Evolutionary conservation across 805 yeast species (phyloP).

Genomic region (Helenozyma baotianmanensis): DNA sequence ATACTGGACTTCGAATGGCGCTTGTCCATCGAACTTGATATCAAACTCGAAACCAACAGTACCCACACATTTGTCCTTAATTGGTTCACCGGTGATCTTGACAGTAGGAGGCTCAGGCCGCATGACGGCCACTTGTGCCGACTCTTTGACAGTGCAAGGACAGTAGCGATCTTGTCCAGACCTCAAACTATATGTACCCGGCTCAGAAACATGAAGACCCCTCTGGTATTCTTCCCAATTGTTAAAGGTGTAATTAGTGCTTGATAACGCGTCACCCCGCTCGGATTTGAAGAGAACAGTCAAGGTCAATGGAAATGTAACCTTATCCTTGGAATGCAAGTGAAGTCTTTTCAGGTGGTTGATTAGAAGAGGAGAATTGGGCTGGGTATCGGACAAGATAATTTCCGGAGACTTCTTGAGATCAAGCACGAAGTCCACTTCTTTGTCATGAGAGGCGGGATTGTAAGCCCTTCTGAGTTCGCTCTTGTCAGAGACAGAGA

Average conservation of each 20-base stretch:
- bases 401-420: slow-evolving; percentile 24
- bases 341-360: slow-evolving; percentile 28
- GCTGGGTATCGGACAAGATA: slow-evolving; percentile 18
- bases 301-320: slow-evolving; percentile 28
- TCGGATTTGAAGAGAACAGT: slow-evolving; percentile 29
- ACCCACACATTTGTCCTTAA: slow-evolving; percentile 87
- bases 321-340: slow-evolving; percentile 11
- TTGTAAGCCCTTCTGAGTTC: slow-evolving; percentile 33
- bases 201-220: slow-evolving; percentile 40
- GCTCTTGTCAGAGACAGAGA: slow-evolving; percentile 28
- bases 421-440: slow-evolving; percentile 27
- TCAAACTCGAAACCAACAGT: slow-evolving; percentile 75
- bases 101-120: slow-evolving; percentile 33
- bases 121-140: background rate
- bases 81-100: slow-evolving; percentile 48
- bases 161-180: slow-evolving; percentile 60
- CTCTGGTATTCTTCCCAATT: slow-evolving; percentile 20
- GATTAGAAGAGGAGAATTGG: slow-evolving; percentile 19
- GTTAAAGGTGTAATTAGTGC: slow-evolving; percentile 24
- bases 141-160: slow-evolving; percentile 54
- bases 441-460: slow-evolving; percentile 33
- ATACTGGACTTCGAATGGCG: slow-evolving; percentile 72
- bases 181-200: slow-evolving; percentile 64
- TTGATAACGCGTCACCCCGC: slow-evolving; percentile 16
- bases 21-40: slow-evolving; percentile 64